Base-by-base conservation (phyloP, 2,329 filamentous ascomycete genomes). In the Coniochaeta ligniaria region DNA sequence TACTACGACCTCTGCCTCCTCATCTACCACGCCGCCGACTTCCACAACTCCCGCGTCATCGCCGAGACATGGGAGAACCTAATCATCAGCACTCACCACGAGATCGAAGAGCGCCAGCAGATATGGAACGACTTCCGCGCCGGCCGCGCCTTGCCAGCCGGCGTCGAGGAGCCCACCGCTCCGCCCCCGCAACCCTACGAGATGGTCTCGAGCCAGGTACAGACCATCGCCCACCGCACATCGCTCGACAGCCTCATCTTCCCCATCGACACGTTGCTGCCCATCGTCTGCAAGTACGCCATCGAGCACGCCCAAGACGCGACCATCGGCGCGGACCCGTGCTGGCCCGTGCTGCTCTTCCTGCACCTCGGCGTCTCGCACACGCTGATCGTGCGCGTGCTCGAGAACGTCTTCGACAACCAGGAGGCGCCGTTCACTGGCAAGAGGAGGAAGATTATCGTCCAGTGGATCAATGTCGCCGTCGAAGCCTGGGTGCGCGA, bases 1-100 rank as follows among this genome's bases (percentile, higher is more conserved):
- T 99, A 99, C 80, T 94, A 92, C 75, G 95, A 98, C 71, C 84
- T 99, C 58, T 96, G 91, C 71, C 84, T 99, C 9, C 82, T 94
- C 62, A 96, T 99, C 69, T 98, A 93, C 78, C 89, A 96, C 73
- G 85, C 89, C 1, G 94, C 94, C 54, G 92, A 98, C 73, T 91
- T 96, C 78, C 89, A 94, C 67, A 96, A 94, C 69, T 82, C 91
- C 1, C 87, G 90, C 47, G 90, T 95, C 64, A 95, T 99, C 68
- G 83, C 84, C 60, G 82, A 87, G 45, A 96, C 92, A 3, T 99
- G 95, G 95, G 82, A 87, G 69, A 88, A 88, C 67, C 80, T 97
- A 22, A 86, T 99, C 63, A 83, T 90, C 61, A 83, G 87, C 64
- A 85, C 87, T 6, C 89, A 94, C 69, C 75, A 81, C 31, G 81